Percentiles rank a stretch among this genome's conserved stretches.
These are phyloP conservation scores for Saccharomyces eubayanus DNA, from an alignment of 805 yeast species.

Conservation along the genomic window DNA sequence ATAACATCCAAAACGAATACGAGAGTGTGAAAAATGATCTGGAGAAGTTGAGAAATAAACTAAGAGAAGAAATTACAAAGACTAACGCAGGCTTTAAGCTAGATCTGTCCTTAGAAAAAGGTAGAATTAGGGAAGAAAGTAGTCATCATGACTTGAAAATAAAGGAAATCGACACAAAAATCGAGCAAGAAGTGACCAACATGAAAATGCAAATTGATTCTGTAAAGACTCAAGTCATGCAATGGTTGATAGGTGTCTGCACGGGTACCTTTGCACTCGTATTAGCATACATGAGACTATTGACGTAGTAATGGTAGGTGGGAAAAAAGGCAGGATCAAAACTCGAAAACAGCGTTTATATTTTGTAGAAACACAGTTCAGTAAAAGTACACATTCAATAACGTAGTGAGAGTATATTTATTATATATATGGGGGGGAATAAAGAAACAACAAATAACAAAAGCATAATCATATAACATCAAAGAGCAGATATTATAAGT, in stretches of 20 bases:
- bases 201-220: constrained; percentile 92
- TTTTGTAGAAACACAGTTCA: background rate
- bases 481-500: constrained; percentile 17
- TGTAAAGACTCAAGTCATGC: constrained; percentile 93
- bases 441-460: background rate
- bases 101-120: constrained; percentile 88
- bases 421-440: background rate
- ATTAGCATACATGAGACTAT: constrained; percentile 79
- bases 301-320: constrained; percentile 37
- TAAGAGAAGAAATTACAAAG: constrained; percentile 86
- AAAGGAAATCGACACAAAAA: constrained; percentile 88
- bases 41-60: constrained; percentile 74
- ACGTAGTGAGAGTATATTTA: background rate
- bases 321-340: background rate
- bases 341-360: background rate
- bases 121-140: constrained; percentile 88
- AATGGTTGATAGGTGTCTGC: constrained; percentile 96
- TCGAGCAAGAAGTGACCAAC: constrained; percentile 90
- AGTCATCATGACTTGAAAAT: constrained; percentile 88
- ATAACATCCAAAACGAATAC: constrained; percentile 74
- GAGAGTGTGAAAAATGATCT: constrained; percentile 77
- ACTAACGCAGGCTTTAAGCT: constrained; percentile 83
- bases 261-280: constrained; percentile 96
- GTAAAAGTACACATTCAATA: background rate
- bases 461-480: background rate